These are phyloP conservation scores for Achlya hypogyna DNA, from an alignment of 352 stramenopile species.

Conservation along the genomic window DNA sequence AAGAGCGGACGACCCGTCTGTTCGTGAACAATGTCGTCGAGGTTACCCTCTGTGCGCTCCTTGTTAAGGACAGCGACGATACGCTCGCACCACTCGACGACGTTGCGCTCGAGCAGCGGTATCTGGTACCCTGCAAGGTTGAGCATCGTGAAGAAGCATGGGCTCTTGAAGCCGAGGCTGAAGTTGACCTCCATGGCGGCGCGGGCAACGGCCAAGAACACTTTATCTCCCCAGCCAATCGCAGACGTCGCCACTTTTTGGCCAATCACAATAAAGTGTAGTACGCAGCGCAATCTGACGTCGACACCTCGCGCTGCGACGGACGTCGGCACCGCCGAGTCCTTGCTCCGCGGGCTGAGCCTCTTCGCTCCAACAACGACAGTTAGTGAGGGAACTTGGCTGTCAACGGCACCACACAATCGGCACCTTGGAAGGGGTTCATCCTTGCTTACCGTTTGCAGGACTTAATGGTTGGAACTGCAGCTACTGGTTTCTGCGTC, in stretches of 20 bases:
- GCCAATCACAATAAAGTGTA: background rate
- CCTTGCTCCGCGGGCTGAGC: no score
- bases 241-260: background rate
- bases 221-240: no score
- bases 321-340: no score
- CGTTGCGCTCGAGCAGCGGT: background rate
- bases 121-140: constrained; percentile 8
- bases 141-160: constrained; percentile 7
- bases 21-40: background rate
- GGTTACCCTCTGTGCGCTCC: background rate
- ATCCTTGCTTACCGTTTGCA: no score
- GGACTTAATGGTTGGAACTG: no score
- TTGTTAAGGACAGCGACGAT: constrained; percentile 2
- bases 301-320: no score
- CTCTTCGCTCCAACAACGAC: no score
- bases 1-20: background rate
- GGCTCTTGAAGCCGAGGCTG: constrained; percentile 8
- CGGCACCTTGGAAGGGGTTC: no score
- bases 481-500: no score
- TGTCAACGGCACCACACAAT: no score
- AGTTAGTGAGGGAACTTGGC: no score
- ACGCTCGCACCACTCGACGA: constrained; percentile 3
- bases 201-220: background rate
- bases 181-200: constrained; percentile 1
- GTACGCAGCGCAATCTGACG: no score